Percentiles rank a stretch among this genome's conserved stretches.
Evolutionary conservation across 2,329 filamentous ascomycete species (phyloP).

Genomic region (Ophiocordyceps polyrhachis-furcata): DNA sequence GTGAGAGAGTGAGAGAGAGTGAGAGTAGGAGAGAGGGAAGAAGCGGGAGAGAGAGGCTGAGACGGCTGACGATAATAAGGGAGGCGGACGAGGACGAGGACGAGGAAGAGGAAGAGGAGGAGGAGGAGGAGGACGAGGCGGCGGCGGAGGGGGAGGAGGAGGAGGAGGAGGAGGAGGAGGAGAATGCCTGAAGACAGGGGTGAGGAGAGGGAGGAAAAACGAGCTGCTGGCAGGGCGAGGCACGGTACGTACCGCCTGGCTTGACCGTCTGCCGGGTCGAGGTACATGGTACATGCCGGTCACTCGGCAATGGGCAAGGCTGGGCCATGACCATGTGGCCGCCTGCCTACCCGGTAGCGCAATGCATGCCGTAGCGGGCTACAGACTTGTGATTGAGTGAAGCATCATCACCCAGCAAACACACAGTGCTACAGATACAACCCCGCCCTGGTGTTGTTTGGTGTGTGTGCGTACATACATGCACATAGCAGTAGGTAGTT

Average conservation of each 20-base stretch:
- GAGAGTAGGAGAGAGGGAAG: not conserved
- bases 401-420: no score
- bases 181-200: not conserved
- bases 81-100: not conserved
- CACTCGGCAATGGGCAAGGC: not conserved
- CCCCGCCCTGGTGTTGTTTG: not conserved
- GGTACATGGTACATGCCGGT: not conserved
- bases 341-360: not conserved
- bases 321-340: not conserved
- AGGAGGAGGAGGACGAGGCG: no score
- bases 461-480: no score
- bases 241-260: not conserved
- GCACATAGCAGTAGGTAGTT: no score
- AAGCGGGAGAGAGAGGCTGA: not conserved
- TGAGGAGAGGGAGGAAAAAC: not conserved
- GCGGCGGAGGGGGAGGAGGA: no score
- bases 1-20: no score
- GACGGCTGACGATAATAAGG: no score
- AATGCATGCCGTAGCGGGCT: no score
- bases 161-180: not conserved
- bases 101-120: no score
- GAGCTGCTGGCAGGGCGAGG: not conserved
- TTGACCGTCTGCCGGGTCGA: not conserved
- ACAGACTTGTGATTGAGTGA: no score
- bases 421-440: not conserved